Evolutionary conservation across 371 early-diverging fungal genomes (phyloP).

Genomic region (Syncephalastrum racemosum): DNA sequence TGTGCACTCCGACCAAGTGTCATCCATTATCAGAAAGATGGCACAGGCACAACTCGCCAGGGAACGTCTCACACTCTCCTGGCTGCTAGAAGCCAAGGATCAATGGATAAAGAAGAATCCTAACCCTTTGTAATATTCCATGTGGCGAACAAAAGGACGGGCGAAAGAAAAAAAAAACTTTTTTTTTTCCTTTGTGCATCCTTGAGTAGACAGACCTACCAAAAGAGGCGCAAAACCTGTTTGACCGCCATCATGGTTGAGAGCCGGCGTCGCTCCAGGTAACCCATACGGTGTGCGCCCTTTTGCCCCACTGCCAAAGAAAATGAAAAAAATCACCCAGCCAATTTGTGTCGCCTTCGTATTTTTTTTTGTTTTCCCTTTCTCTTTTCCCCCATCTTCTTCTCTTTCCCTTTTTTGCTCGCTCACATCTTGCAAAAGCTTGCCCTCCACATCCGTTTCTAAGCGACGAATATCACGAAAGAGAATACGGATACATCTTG

Average conservation of each 20-base stretch:
- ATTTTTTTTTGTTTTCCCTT: slow-evolving; percentile 10
- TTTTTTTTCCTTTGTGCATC: not conserved
- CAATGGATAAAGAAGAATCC: slow-evolving; percentile 5
- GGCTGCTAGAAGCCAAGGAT: slow-evolving; percentile 12
- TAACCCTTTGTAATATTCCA: not conserved
- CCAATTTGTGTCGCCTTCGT: slow-evolving; percentile 13
- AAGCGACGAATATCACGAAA: too few relatives aligned
- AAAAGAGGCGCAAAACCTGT: slow-evolving; percentile 15
- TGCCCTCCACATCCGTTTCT: too few relatives aligned
- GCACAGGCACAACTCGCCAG: slow-evolving; percentile 14
- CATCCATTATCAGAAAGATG: slow-evolving; percentile 11
- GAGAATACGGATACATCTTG: too few relatives aligned
- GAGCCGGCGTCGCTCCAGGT: not conserved
- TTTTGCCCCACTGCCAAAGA: slow-evolving; percentile 6
- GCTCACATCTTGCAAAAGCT: not conserved
- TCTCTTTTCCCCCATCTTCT: slow-evolving; percentile 10
- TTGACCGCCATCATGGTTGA: slow-evolving; percentile 14
- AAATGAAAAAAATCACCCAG: not conserved
- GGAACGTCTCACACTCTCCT: slow-evolving; percentile 19
- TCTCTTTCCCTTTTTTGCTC: slow-evolving; percentile 5
- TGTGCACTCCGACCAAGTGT: slow-evolving; percentile 29
- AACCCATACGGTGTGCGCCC: slow-evolving; percentile 3
- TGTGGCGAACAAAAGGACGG: not conserved
- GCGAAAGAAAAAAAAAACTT: not conserved
- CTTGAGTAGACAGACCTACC: slow-evolving; percentile 4